A percentile compares a stretch with the other conserved stretches of the same genome.
These are phyloP conservation scores for Dinochytrium kinnereticum DNA, from an alignment of 371 early-diverging fungal species.

Conservation along the genomic window DNA sequence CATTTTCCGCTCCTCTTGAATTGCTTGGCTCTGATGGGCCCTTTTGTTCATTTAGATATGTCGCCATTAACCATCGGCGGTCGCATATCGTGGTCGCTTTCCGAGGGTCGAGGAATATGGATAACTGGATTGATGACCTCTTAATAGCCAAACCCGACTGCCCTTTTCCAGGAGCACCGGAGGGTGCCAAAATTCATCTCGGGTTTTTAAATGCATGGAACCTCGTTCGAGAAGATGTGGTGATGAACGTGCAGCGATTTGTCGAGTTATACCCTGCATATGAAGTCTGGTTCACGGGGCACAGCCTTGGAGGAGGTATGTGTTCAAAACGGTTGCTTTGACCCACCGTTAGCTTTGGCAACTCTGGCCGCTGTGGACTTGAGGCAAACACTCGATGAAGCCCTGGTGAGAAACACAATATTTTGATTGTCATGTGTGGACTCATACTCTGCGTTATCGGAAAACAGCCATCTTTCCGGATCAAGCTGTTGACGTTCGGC, in stretches of 20 bases:
- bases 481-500: slow-evolving; percentile 33
- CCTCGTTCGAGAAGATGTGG: slow-evolving; percentile 26
- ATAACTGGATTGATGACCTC: slow-evolving; percentile 38
- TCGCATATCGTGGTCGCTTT: slow-evolving; percentile 32
- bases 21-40: not conserved
- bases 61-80: slow-evolving; percentile 20
- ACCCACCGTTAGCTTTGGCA: slow-evolving; percentile 29
- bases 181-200: slow-evolving; percentile 34
- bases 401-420: slow-evolving; percentile 12
- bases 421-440: not conserved
- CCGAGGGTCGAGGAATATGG: slow-evolving; percentile 35
- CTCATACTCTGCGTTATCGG: slow-evolving; percentile 6
- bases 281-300: slow-evolving; percentile 34
- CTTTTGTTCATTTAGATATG: too few relatives aligned
- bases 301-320: slow-evolving; percentile 34
- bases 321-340: too few relatives aligned
- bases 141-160: slow-evolving; percentile 35
- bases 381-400: slow-evolving; percentile 8
- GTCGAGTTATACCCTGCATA: slow-evolving; percentile 3
- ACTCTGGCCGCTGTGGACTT: slow-evolving; percentile 37
- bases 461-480: slow-evolving; percentile 6
- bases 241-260: not conserved
- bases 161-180: slow-evolving; percentile 36
- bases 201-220: slow-evolving; percentile 37
- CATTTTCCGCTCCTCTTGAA: not conserved